Evolutionary conservation across 1,284 basidiomycete genomes (phyloP).

Genomic region (Austroboletus novae-zelandiae): DNA sequence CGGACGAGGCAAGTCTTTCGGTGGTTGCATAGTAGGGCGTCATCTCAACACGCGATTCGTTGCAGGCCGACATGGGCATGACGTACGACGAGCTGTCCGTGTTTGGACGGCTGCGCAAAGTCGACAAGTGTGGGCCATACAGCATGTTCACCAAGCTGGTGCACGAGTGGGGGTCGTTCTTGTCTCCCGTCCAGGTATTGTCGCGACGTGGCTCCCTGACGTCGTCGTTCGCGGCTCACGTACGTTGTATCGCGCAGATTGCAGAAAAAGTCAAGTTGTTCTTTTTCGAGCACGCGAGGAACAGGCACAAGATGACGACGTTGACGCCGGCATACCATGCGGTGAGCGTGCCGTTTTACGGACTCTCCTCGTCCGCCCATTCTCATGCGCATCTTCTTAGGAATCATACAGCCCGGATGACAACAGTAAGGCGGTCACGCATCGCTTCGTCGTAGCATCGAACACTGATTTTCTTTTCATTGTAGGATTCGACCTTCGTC

Average conservation of each 20-base stretch:
- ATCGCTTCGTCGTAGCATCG: not conserved
- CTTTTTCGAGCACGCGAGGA: conserved; percentile 96
- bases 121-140: conserved; percentile 97
- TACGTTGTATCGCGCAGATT: conserved; percentile 51
- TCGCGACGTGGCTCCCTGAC: not conserved
- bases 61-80: conserved; percentile 96
- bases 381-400: conserved; percentile 36
- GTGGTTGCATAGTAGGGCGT: not conserved
- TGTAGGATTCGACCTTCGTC: conserved; percentile 89
- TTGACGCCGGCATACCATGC: conserved; percentile 97
- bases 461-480: conserved; percentile 1
- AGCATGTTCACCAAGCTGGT: conserved; percentile 94
- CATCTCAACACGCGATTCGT: not conserved
- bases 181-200: conserved; percentile 77
- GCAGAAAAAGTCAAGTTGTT: conserved; percentile 97
- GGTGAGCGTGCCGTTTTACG: no score
- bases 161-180: conserved; percentile 83
- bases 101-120: conserved; percentile 91
- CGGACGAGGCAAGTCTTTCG: conserved; percentile 72
- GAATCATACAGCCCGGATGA: conserved; percentile 97
- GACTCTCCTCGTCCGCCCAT: no score
- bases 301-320: conserved; percentile 99
- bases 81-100: conserved; percentile 96
- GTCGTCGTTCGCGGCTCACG: not conserved
- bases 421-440: conserved; percentile 63